Conservation (phyloP, 495 filamentous ascomycete species). For the Venustampulla echinocandica region DNA sequence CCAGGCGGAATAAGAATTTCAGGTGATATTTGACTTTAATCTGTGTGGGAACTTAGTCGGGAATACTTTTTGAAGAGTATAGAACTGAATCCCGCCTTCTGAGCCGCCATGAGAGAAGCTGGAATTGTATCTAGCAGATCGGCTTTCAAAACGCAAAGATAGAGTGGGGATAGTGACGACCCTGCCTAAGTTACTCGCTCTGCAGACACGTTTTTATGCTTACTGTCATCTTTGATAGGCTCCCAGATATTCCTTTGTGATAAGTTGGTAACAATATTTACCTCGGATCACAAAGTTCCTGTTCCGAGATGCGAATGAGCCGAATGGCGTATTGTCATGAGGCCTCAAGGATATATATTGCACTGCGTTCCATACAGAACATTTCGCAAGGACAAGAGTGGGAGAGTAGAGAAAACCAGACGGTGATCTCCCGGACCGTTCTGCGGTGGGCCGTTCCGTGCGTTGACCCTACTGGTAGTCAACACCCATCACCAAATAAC, state of each 20-base stretch:
- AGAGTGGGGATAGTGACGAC: not conserved
- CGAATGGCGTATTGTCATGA: not conserved
- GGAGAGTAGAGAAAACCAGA: not conserved
- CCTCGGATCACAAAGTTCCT: not conserved
- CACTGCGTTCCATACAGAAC: not conserved
- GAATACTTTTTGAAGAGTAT: not conserved
- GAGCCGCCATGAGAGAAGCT: not conserved
- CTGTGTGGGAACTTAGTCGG: not conserved
- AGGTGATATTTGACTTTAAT: not conserved
- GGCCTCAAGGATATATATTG: not conserved
- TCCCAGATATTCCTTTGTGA: not conserved
- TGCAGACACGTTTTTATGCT: not conserved
- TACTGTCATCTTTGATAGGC: not conserved
- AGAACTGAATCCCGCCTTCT: not conserved
- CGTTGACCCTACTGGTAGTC: not conserved
- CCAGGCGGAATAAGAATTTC: not conserved
- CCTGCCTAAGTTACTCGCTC: not conserved
- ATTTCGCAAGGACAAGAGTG: not conserved
- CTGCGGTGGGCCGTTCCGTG: not conserved
- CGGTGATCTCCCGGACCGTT: not conserved
- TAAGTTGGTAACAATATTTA: not conserved
- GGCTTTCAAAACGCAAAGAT: not conserved
- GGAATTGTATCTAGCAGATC: not conserved
- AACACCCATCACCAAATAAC: not conserved
- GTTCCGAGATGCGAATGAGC: not conserved